These are phyloP conservation scores for Ustilago bromivora DNA, from an alignment of 1,284 basidiomycete species.

Conservation along the genomic window DNA sequence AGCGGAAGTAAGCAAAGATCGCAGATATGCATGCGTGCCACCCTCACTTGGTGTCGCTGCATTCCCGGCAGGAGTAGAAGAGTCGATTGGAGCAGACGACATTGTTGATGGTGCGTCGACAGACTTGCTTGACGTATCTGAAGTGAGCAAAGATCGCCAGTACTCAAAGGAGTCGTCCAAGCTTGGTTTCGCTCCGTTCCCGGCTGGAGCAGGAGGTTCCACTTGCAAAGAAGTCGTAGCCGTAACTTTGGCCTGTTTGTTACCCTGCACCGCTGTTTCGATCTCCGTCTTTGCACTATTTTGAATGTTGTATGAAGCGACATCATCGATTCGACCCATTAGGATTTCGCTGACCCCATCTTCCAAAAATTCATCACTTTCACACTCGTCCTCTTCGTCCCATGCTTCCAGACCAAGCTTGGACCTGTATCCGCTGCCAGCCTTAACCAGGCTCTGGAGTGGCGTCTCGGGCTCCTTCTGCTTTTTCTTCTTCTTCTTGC, in stretches of 20 bases:
- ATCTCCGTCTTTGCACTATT: not conserved
- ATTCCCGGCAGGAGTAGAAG: not conserved
- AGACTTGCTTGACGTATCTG: not conserved
- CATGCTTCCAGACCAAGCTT: no score
- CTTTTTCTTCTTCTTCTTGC: not conserved
- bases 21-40: not conserved
- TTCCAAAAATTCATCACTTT: not conserved
- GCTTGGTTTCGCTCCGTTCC: no score
- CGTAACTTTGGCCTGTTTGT: not conserved
- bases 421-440: no score
- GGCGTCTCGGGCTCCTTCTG: not conserved
- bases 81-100: not conserved
- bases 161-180: no score
- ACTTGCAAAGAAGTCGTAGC: not conserved
- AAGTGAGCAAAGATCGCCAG: no score
- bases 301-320: not conserved
- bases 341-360: not conserved
- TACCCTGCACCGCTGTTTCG: not conserved
- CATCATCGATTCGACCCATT: not conserved
- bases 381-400: not conserved
- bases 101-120: not conserved
- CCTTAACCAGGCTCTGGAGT: not conserved
- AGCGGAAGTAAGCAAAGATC: not conserved
- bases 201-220: no score
- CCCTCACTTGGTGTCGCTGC: not conserved